These are phyloP conservation scores for Capsicum rhomboideum DNA, from an alignment of 257 asterid species.

Conservation along the genomic window DNA sequence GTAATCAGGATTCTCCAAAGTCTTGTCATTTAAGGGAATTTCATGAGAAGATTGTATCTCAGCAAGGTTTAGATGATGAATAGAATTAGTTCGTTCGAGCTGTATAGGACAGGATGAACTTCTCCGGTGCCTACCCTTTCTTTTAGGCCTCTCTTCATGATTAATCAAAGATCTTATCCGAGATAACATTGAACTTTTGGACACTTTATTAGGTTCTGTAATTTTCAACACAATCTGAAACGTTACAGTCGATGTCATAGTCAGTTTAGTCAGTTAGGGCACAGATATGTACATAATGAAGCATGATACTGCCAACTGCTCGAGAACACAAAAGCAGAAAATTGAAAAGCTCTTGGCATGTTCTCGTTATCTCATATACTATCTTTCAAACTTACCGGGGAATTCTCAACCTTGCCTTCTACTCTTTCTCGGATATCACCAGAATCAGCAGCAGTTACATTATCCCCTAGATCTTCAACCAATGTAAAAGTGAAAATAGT, in stretches of 20 bases:
- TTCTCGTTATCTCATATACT: background rate
- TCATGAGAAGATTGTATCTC: background rate
- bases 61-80: constrained; percentile 15
- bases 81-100: constrained; percentile 4
- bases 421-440: no score
- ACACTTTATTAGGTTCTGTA: constrained; percentile 18
- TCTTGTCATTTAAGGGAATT: background rate
- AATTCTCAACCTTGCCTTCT: background rate
- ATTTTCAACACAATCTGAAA: constrained; percentile 28
- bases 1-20: background rate
- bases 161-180: constrained; percentile 51
- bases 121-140: constrained; percentile 47
- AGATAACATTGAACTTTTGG: constrained; percentile 59
- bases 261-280: background rate
- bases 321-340: background rate
- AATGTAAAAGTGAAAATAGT: background rate
- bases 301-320: background rate
- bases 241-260: background rate
- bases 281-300: background rate
- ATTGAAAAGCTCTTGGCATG: background rate
- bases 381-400: constrained; percentile 24
- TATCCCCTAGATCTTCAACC: constrained; percentile 26
- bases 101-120: constrained; percentile 39
- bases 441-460: background rate
- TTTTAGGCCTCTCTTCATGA: constrained; percentile 35